phyloP scores from a whole-genome alignment of 768 basidiomycete species.

The Tricholoma hemisulphureum region DNA sequence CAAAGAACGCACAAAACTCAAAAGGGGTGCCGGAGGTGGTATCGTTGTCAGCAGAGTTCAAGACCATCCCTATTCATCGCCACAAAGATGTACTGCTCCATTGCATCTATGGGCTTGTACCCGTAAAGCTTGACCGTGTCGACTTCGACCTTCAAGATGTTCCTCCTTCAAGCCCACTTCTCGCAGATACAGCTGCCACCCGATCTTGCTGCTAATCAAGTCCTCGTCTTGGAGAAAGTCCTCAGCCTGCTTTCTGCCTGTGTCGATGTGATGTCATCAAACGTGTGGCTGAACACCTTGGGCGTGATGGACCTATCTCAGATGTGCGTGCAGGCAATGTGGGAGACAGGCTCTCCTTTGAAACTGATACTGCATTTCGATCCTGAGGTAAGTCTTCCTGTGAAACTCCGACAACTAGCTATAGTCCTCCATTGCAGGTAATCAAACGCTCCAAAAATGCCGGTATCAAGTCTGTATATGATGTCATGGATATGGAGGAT shows the following conservation, averaged over 20 bases:
- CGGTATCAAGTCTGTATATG: slow-evolving; percentile 87
- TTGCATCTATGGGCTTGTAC: slow-evolving; percentile 92
- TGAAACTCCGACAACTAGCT: too few species aligned
- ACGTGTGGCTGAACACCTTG: slow-evolving; percentile 90
- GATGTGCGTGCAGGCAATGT: slow-evolving; percentile 98
- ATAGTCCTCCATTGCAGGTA: slow-evolving; percentile 44
- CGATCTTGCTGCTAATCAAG: slow-evolving; percentile 91
- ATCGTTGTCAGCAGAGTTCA: slow-evolving; percentile 95
- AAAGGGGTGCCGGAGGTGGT: slow-evolving; percentile 94
- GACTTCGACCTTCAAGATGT: slow-evolving; percentile 99
- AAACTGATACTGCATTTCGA: slow-evolving; percentile 98
- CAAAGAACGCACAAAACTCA: slow-evolving; percentile 95
- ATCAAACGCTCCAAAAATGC: slow-evolving; percentile 82
- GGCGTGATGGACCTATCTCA: slow-evolving; percentile 98
- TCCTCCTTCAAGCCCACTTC: slow-evolving; percentile 97
- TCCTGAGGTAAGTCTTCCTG: slow-evolving; percentile 68
- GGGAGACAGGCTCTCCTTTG: slow-evolving; percentile 95
- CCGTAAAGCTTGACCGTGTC: slow-evolving; percentile 80
- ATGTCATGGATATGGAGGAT: slow-evolving; percentile 98
- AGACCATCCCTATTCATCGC: slow-evolving; percentile 89
- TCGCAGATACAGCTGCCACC: slow-evolving; percentile 88
- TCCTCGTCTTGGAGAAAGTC: slow-evolving; percentile 83
- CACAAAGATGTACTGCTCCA: slow-evolving; percentile 85
- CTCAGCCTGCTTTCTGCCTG: slow-evolving; percentile 90
- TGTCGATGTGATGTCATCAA: slow-evolving; percentile 97